These are phyloP conservation scores for Croton laevigatus DNA, from an alignment of 441 rosid species.

Conservation along the genomic window DNA sequence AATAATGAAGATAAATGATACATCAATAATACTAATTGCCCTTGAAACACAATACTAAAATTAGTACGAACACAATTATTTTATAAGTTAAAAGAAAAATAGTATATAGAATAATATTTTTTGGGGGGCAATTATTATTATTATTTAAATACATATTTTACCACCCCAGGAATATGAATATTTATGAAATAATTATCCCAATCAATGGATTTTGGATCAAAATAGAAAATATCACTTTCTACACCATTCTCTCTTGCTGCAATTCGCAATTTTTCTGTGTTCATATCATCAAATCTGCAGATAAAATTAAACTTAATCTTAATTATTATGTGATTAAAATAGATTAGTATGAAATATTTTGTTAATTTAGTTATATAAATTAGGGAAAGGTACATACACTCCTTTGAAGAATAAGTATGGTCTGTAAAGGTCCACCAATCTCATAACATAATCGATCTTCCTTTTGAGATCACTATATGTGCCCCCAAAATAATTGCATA, in stretches of 20 bases:
- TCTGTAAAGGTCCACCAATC: slow-evolving; percentile 48
- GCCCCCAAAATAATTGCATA: slow-evolving; percentile 48
- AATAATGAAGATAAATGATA: no score
- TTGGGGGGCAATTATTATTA: neutral
- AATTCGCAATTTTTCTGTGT: neutral
- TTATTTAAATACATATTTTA: slow-evolving; percentile 18
- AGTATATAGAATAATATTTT: neutral
- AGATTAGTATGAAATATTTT: neutral
- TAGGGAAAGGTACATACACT: slow-evolving; percentile 9
- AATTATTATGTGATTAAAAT: neutral
- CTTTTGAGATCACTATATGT: slow-evolving; percentile 43
- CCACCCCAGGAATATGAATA: slow-evolving; percentile 31
- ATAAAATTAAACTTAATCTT: no score
- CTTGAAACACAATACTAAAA: no score
- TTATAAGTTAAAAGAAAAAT: neutral
- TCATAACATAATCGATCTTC: slow-evolving; percentile 48
- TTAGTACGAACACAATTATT: no score
- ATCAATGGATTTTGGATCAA: slow-evolving; percentile 29
- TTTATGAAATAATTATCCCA: slow-evolving; percentile 35
- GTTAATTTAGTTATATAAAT: neutral
- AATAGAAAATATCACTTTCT: slow-evolving; percentile 18
- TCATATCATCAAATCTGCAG: slow-evolving; percentile 10
- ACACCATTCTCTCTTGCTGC: neutral
- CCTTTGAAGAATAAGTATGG: slow-evolving; percentile 63
- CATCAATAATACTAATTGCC: no score